Base-by-base conservation (phyloP, 2,329 filamentous ascomycete genomes). In the Dendryphion nanum region DNA sequence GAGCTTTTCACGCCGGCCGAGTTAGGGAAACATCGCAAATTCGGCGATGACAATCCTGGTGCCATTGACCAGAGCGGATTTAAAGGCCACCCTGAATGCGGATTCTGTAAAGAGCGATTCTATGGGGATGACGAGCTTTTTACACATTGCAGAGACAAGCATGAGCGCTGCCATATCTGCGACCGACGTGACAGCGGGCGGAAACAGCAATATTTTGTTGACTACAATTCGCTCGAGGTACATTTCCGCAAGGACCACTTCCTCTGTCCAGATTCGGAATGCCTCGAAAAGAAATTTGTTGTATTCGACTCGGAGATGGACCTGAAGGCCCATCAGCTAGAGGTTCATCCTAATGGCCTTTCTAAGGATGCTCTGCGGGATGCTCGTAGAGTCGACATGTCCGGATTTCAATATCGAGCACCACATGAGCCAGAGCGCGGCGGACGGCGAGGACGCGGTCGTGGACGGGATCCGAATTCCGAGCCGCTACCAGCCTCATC, bases 71-170 rank as follows among this genome's bases (percentile, higher is more conserved):
- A 97, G 71, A 96, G 87, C 18, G 93, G 93, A 1, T 98, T 98
- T 71, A 93, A 86, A 63, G 93, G 93, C 6, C 93, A 98, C 61
- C 93, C 93, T 0, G 80, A 96, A 37, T 98, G 93, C 66, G 86
- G 82, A 4, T 98, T 98, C 68, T 98, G 93, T 64, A 82, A 83
- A 38, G 80, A 89, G 61, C 79, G 91, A 23, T 98, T 97, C 68
- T 98, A 97, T 64, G 90, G 94, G 31, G 89, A 90, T 52, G 93
- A 98, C 61, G 94, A 96, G 69, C 75, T 98, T 1, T 98, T 90
- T 63, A 78, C 86, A 37, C 93, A 98, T 68, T 97, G 93, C 62
- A 81, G 91, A 44, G 86, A 91, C 63, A 91, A 87, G 64, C 93
- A 98, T 64, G 93, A 98, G 68, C 79, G 89, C 39, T 98, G 93